Base-by-base conservation (phyloP, 2,329 filamentous ascomycete genomes). In the Ascochyta fabae region DNA sequence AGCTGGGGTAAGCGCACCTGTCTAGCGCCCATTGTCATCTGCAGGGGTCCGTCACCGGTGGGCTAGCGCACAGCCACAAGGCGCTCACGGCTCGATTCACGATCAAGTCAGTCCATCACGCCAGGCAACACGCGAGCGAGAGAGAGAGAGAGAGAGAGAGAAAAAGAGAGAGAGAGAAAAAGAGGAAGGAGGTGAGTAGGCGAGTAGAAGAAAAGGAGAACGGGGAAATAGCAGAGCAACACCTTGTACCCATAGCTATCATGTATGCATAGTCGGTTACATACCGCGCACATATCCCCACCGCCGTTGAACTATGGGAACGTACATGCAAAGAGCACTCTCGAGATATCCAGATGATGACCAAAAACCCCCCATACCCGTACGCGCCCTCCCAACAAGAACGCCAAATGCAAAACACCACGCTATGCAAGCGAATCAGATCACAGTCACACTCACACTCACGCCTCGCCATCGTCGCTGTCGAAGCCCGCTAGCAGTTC, bases 401-500 rank as follows among this genome's bases (percentile, higher is more conserved):
- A 70, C 69, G 61, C 69, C 70, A 41, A 54, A 69, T 65, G 65
- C 66, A 66, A 64, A 64, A 75, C 70, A 64, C 72, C 66, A 66
- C 72, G 71, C 73, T 76, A 76, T 75, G 72, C 73, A 69, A 59
- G 54, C 64, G 56, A 53, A 64, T 54, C 44, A 54, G 54, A 60
- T 51, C 29, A 29, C 38, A 40, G 22, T 33, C 44, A 57, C 55
- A 31, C 23, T 53, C 27, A 29, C 27, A 29, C 29, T 31, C 42
- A 57, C 22, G 41, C 59, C 22, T 66, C 61, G 29, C 60, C 64
- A n/a, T 61, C 63, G 26, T 65, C 65, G 31, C 62, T 68, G 26
- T 66, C 62, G 26, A 69, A 67, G 6, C 64, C 68, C 15, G 76
- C 75, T 78, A 67, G 81, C 82, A 65, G 70, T 76, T 77, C 76